Base-by-base conservation (phyloP, 768 basidiomycete genomes). In the Naganishia friedmannii region DNA sequence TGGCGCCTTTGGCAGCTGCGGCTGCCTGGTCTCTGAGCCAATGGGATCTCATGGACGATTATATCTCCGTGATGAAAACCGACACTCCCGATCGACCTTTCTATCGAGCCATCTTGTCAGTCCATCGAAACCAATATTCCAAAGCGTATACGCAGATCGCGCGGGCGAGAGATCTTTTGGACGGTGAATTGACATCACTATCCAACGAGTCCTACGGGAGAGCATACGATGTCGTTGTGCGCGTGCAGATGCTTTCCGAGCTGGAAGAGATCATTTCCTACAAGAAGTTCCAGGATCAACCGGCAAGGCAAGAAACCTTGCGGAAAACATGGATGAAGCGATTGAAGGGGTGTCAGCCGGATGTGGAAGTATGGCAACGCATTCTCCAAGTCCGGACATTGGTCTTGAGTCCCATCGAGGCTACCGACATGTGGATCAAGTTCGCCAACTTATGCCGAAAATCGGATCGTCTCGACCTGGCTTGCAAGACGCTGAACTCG, bases 291-390 rank as follows among this genome's bases (percentile, higher is more conserved):
- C 89, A 89, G 26, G 95, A 98, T 80, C 92, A 96, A 77, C 89
- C 92, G 0, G 92, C 95, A 70, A 87, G 93, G n/a, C 93, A 94
- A 75, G 85, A 85, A 70, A 88, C 90, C 2, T 93, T 95, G 84
- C 86, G 91, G 57, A 91, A 89, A 82, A 98, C 95, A 0, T 99
- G 96, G 96, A 92, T 95, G 88, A 93, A 93, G 78, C 86, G 95
- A 92, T 82, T 99, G 48, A 89, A 92, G 83, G 96, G 93, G 1
- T 97, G 94, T 81, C 93, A 98, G 77, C 92, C 92, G 28, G 96
- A 98, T 76, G 95, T 98, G 39, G 96, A 99, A 81, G 93, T 96
- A 5, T 99, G 96, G 96, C 96, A 98, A 79, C 88, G 95, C 23
- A 91, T 98, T 66, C 84, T 99, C 10, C 95, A 97, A 84, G 93